phyloP scores from a whole-genome alignment of 208 protist species.

The Naegleria fowleri region DNA sequence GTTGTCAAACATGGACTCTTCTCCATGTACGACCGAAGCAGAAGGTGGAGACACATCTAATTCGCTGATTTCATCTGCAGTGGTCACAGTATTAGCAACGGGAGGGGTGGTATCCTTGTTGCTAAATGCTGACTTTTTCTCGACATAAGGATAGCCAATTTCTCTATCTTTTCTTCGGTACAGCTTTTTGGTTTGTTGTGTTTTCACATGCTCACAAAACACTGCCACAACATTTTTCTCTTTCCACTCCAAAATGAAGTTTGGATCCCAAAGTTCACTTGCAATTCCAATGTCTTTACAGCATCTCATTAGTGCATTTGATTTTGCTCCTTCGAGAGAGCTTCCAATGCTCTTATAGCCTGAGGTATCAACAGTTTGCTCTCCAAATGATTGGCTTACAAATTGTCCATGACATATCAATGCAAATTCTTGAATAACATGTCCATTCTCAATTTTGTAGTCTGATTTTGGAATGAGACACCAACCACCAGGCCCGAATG shows the following conservation, averaged over 20 bases:
- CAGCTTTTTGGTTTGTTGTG: background rate
- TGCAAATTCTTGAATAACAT: background rate
- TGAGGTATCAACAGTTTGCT: background rate
- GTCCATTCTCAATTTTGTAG: background rate
- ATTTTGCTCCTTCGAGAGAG: conserved; percentile 42
- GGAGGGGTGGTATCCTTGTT: background rate
- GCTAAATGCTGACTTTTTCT: background rate
- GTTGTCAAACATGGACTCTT: background rate
- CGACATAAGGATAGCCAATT: background rate
- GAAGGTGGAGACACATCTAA: background rate
- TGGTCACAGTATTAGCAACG: too few relatives aligned
- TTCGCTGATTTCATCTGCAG: background rate
- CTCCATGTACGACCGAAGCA: background rate
- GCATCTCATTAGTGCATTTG: conserved; percentile 49
- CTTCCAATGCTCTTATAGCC: background rate
- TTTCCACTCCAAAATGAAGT: conserved; percentile 45
- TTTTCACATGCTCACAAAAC: background rate
- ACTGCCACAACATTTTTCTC: conserved; percentile 28
- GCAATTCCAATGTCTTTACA: conserved; percentile 48
- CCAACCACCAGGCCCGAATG: conserved; percentile 28
- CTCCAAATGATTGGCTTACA: conserved; percentile 8
- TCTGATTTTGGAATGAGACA: background rate
- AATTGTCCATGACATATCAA: conserved; percentile 20
- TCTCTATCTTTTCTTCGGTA: conserved; percentile 9
- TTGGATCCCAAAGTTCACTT: conserved; percentile 45